Percentiles rank a stretch among this genome's conserved stretches.
These are phyloP conservation scores for Bretschneidera sinensis DNA, from an alignment of 345 rosid genomes.

Conservation along the genomic window DNA sequence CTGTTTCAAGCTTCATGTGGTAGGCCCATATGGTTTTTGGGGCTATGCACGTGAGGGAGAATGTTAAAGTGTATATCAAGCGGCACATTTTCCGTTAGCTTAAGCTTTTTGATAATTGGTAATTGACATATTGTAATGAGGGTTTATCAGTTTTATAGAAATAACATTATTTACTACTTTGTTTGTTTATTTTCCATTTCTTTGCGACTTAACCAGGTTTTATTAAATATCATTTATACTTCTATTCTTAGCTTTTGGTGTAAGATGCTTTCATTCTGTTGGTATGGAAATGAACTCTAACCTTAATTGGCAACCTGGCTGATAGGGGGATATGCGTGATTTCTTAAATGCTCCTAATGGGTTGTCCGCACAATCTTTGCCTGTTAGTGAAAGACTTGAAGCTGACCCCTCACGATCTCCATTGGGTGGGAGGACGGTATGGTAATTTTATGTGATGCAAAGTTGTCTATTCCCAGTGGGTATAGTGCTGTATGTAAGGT, in stretches of 20 bases:
- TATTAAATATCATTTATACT: not conserved
- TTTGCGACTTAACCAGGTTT: not conserved
- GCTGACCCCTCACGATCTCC: slow-evolving; percentile 79
- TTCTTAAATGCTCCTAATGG: slow-evolving; percentile 85
- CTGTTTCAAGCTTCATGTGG: too few species aligned
- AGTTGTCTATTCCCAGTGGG: not conserved
- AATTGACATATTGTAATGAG: too few species aligned
- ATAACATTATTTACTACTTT: not conserved
- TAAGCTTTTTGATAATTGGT: too few species aligned
- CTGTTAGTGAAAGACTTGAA: slow-evolving; percentile 51
- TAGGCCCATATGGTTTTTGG: too few species aligned
- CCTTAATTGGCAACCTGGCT: slow-evolving; percentile 1
- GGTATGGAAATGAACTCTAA: too few species aligned
- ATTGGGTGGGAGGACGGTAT: slow-evolving; percentile 94
- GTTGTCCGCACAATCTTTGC: slow-evolving; percentile 60
- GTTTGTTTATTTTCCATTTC: not conserved
- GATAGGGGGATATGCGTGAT: slow-evolving; percentile 90
- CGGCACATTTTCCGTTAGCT: too few species aligned
- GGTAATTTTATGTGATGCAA: slow-evolving; percentile 11
- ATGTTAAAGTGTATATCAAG: too few species aligned
- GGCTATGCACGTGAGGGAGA: too few species aligned
- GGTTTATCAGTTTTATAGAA: not conserved
- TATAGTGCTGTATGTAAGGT: slow-evolving; percentile 5
- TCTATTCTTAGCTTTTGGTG: not conserved
- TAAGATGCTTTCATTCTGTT: too few species aligned